Conservation (phyloP, 805 yeast genomes). For the Sugiyamaella mastotermitis region DNA sequence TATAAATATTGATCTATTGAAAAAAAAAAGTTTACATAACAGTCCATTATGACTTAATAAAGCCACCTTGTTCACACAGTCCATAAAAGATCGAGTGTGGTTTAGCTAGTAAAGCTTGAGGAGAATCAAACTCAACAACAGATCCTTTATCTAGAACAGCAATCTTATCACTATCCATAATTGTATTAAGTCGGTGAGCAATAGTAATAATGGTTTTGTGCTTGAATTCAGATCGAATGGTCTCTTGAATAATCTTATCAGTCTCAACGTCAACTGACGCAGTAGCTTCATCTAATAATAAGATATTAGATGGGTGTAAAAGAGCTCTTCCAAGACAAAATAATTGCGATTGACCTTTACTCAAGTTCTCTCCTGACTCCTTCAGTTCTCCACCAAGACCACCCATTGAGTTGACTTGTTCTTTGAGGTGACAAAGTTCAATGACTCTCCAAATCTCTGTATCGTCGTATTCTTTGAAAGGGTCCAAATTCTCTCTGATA, state of each 20-base stretch:
- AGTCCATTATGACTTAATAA: conserved; percentile 17
- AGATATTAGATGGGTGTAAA: conserved; percentile 55
- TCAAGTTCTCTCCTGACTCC: conserved; percentile 69
- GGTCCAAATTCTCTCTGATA: conserved; percentile 55
- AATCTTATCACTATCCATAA: conserved; percentile 69
- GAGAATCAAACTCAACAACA: conserved; percentile 64
- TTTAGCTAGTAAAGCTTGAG: conserved; percentile 55
- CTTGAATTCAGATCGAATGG: conserved; percentile 57
- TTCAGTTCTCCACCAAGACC: conserved; percentile 46
- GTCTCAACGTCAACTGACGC: conserved; percentile 78
- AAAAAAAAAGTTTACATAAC: too few species aligned
- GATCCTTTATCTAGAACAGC: conserved; percentile 62
- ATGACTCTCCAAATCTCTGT: conserved; percentile 51
- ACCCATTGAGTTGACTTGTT: conserved; percentile 39
- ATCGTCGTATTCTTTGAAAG: conserved; percentile 46
- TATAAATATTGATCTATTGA: too few species aligned
- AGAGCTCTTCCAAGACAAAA: conserved; percentile 72
- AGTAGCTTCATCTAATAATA: conserved; percentile 71
- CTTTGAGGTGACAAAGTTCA: conserved; percentile 46
- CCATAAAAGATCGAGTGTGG: conserved; percentile 68
- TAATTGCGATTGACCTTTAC: conserved; percentile 76
- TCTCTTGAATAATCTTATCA: conserved; percentile 64
- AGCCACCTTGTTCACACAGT: conserved; percentile 76
- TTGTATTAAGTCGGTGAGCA: conserved; percentile 75
- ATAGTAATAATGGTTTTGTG: conserved; percentile 71